Percentiles rank a stretch among this genome's conserved stretches.
These are phyloP conservation scores for Zancudomyces culisetae DNA, from an alignment of 371 early-diverging fungal genomes.

Conservation along the genomic window DNA sequence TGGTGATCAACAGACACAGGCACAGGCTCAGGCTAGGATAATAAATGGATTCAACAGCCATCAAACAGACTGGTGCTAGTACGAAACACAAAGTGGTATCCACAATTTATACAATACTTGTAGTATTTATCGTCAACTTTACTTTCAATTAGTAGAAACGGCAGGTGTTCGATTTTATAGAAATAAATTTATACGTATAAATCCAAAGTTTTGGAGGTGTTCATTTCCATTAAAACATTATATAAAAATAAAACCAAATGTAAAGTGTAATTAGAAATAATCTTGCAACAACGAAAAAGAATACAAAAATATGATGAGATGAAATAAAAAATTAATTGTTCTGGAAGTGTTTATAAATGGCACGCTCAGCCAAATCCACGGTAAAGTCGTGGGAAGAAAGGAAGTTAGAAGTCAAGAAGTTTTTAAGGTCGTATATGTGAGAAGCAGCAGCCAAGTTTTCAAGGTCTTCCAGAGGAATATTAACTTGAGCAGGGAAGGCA, in stretches of 20 bases:
- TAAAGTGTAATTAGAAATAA: neutral
- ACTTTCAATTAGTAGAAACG: neutral
- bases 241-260: neutral
- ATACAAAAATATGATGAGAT: neutral
- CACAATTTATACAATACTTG: neutral
- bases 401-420: conserved; percentile 16
- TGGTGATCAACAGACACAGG: too few relatives aligned
- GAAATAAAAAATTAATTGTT: neutral
- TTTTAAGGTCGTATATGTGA: conserved; percentile 15
- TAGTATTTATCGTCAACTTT: neutral
- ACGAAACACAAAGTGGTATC: too few relatives aligned
- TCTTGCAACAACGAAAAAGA: neutral
- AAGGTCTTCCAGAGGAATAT: conserved; percentile 22
- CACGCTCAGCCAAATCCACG: neutral
- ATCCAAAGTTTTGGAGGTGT: neutral
- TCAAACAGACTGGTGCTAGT: too few relatives aligned
- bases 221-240: neutral
- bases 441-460: conserved; percentile 15
- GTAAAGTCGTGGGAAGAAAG: conserved; percentile 18
- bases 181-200: neutral
- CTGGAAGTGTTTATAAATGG: neutral
- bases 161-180: too few relatives aligned
- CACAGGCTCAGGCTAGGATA: too few relatives aligned
- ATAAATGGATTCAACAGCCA: too few relatives aligned
- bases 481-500: conserved; percentile 32